These are phyloP conservation scores for Sporothrix protearum DNA, from an alignment of 2,329 filamentous ascomycete genomes.

Conservation along the genomic window DNA sequence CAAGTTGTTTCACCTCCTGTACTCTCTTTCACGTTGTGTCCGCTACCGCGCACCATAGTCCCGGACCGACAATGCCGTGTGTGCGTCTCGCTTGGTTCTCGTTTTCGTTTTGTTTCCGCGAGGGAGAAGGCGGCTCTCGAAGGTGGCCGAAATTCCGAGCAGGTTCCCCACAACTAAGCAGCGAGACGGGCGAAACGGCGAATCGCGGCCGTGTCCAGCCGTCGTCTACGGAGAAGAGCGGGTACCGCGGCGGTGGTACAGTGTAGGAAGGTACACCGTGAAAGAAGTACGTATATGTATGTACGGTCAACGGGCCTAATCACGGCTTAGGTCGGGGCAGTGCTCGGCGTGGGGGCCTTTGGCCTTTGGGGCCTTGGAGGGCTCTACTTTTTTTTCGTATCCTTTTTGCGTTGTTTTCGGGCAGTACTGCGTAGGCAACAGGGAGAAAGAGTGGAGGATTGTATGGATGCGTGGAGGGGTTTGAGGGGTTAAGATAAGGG, in stretches of 20 bases:
- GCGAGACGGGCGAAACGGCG: background rate
- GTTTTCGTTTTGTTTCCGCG: background rate
- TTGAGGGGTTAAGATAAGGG: background rate
- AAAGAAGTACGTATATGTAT: too few relatives aligned
- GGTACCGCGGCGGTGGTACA: background rate
- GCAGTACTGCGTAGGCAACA: background rate
- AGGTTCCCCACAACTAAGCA: background rate
- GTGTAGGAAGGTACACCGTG: background rate
- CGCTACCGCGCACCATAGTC: background rate
- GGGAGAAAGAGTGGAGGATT: background rate
- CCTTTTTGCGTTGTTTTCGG: background rate
- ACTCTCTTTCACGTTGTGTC: background rate
- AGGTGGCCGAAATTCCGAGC: background rate
- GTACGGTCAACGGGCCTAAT: background rate
- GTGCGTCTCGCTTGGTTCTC: background rate
- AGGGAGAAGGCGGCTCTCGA: too few relatives aligned
- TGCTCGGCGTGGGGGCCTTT: background rate
- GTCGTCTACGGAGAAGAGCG: background rate
- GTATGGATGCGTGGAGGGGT: background rate
- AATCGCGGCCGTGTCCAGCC: background rate
- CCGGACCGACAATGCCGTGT: background rate
- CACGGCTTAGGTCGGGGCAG: background rate
- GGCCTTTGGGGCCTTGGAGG: too few relatives aligned
- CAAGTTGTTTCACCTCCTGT: background rate
- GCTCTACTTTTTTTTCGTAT: background rate